These are phyloP conservation scores for Pythium volutum DNA, from an alignment of 352 stramenopile genomes.

Conservation along the genomic window DNA sequence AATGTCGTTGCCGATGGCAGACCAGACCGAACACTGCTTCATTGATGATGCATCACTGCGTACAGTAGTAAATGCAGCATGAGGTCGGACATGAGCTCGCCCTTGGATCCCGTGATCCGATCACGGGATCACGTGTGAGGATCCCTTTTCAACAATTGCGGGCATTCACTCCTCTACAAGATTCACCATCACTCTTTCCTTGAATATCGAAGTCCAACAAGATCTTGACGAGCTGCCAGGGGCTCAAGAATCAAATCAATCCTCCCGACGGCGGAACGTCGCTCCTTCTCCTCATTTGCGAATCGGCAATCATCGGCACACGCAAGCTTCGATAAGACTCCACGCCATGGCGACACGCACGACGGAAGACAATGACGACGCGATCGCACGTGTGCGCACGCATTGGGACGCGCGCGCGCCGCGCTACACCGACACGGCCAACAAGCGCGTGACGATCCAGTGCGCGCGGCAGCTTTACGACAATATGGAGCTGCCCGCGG, in stretches of 20 bases:
- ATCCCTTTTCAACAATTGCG: neutral
- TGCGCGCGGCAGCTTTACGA: constrained; percentile 40
- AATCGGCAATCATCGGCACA: neutral
- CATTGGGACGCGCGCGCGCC: constrained; percentile 38
- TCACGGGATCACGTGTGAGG: too few species aligned
- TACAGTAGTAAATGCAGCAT: too few species aligned
- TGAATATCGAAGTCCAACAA: neutral
- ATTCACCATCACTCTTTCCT: neutral
- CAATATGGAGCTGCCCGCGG: constrained; percentile 45
- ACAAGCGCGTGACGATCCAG: constrained; percentile 51
- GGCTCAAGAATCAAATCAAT: too few species aligned
- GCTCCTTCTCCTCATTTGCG: too few species aligned
- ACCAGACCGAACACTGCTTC: too few species aligned
- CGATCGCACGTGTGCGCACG: constrained; percentile 16
- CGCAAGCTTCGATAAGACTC: neutral
- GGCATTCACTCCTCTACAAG: neutral
- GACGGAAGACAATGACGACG: neutral
- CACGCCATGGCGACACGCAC: neutral
- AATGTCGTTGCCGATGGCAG: neutral
- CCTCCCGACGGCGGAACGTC: too few species aligned
- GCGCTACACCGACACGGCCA: constrained; percentile 44
- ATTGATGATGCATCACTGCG: too few species aligned
- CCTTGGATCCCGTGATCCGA: neutral
- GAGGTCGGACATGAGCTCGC: neutral
- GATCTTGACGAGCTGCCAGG: neutral